Evolutionary conservation across 2,329 filamentous ascomycete genomes (phyloP), one percentile per base, ranked within the genome.

Genomic region (Trichoderma lentiforme): DNA sequence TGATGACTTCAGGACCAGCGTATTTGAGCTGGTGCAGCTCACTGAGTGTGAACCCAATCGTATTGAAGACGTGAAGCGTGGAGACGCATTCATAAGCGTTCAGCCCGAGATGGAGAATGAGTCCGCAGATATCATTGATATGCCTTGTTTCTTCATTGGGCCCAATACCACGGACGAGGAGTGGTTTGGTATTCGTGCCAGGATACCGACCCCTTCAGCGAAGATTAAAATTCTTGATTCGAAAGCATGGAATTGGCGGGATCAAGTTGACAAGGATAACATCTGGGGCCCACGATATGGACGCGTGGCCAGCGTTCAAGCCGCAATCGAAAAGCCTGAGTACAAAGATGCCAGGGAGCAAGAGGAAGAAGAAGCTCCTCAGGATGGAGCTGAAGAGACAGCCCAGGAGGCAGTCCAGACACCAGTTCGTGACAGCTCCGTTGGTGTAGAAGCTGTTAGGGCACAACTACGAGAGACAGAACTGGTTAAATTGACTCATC

Each of bases 251-350:
- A 72, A 76, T 32, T 79, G 78, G 78, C 24, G 62, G 5, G 12
- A 18, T 12, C 66, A 39, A 1, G 73, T 78, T 34, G 24, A 74
- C 3, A 70, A 69, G 18, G 70, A 60, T 34, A 77, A 76, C 30
- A 28, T 72, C 21, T 79, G 78, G 78, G 78, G 78, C 3, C 74
- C 73, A 11, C 73, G 74, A 15, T 75, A 75, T 53, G 39, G 63
- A 7, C 53, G 5, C 5, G 7, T 67, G 28, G 26, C 43, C 3
- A 21, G 4, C 7, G 4, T 6, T 15, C 32, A 64, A n/a, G 18
- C 43, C 21, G 4, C 18, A 4, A 9, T 18, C 51, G 21, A 43
- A 2, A 26, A 26, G 6, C 1, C 24, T 4, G 66, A 34, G 14
- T 24, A 51, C 28, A 11, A 9, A 14, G 34, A 39, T 24, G n/a